These are phyloP conservation scores for Aciculoconidium aculeatum DNA, from an alignment of 805 yeast genomes.

Conservation along the genomic window DNA sequence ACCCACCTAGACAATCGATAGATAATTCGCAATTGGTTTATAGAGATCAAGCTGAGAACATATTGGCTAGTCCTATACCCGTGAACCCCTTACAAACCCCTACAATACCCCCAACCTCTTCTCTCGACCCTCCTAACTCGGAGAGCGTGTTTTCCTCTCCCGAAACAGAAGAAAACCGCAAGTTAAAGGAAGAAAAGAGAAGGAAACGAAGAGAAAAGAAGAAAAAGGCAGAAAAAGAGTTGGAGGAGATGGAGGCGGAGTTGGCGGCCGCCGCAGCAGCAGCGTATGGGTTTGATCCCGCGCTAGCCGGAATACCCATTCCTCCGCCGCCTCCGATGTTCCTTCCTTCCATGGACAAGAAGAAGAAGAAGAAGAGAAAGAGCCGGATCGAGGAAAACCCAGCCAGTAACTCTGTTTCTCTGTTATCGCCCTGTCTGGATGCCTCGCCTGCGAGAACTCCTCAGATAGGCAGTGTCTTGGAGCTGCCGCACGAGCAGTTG, in stretches of 20 bases:
- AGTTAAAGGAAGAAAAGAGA: constrained; percentile 11
- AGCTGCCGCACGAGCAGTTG: constrained; percentile 1
- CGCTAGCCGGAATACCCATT: constrained; percentile 4
- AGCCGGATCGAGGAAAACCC: constrained; percentile 2
- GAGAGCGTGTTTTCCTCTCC: constrained; percentile 3
- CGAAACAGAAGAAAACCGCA: constrained; percentile 7
- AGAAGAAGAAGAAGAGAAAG: constrained; percentile 12
- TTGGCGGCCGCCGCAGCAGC: constrained; percentile 10
- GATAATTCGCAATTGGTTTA: too few relatives aligned
- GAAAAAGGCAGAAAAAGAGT: constrained; percentile 10
- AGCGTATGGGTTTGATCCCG: constrained; percentile 4
- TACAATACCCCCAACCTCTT: background rate
- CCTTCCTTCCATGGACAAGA: constrained; percentile 8
- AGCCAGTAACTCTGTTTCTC: background rate
- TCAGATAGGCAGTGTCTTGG: background rate
- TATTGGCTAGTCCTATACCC: too few relatives aligned
- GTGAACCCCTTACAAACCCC: too few relatives aligned
- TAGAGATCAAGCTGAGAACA: too few relatives aligned
- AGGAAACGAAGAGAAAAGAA: constrained; percentile 13
- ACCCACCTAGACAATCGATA: too few relatives aligned
- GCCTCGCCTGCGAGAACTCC: constrained; percentile 1
- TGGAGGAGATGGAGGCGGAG: constrained; percentile 6
- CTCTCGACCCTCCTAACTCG: too few relatives aligned
- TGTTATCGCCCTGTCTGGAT: background rate
- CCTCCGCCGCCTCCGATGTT: constrained; percentile 9